phyloP scores from a whole-genome alignment of 1,284 basidiomycete species.

The Irpex sp. region DNA sequence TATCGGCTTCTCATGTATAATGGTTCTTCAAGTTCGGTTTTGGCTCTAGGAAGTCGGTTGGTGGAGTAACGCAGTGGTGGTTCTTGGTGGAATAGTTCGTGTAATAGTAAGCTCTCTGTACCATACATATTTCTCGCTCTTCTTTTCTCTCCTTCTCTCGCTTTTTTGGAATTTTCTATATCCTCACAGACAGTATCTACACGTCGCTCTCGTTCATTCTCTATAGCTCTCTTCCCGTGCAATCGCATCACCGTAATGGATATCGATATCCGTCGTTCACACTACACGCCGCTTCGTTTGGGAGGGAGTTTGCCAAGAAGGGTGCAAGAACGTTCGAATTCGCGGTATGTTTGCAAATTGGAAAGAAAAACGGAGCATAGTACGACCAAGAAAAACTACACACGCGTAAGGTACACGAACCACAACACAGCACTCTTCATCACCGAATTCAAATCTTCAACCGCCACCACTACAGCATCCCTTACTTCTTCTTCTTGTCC shows the following conservation, averaged over 20 bases:
- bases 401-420: not conserved
- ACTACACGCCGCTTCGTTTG: no score
- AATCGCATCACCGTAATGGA: no score
- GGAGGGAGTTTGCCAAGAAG: no score
- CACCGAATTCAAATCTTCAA: not conserved
- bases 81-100: not conserved
- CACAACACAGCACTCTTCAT: no score
- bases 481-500: constrained; percentile 69
- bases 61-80: not conserved
- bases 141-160: not conserved
- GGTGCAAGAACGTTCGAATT: no score
- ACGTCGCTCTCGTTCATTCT: not conserved
- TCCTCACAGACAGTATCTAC: not conserved
- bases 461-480: not conserved
- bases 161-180: not conserved
- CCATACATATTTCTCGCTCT: not conserved
- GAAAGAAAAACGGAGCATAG: not conserved
- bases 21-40: no score
- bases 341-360: not conserved
- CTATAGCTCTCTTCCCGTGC: not conserved
- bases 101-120: not conserved
- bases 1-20: not conserved
- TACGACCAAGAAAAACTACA: not conserved
- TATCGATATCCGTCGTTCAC: no score
- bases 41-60: no score